Conservation (phyloP, 2,329 filamentous ascomycete species). For the Thermomyces lanuginosus region DNA sequence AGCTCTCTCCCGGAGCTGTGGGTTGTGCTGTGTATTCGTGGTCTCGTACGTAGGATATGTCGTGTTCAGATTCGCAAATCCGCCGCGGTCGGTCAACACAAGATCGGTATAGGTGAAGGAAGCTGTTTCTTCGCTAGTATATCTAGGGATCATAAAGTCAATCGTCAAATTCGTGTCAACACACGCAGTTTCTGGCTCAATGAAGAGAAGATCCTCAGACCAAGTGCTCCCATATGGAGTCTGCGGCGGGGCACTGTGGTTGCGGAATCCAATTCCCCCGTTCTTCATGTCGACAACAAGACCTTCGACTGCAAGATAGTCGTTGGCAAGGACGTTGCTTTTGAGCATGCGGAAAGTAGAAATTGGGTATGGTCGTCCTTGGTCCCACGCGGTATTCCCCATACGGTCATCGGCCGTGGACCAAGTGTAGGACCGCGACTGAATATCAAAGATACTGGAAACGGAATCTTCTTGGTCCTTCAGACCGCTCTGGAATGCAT, state of each 20-base stretch:
- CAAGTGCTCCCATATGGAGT: conserved; percentile 24
- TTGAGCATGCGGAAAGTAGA: conserved; percentile 16
- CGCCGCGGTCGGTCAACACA: conserved; percentile 27
- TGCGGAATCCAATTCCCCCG: conserved; percentile 32
- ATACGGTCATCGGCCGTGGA: conserved; percentile 5
- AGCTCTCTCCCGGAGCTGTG: conserved; percentile 16
- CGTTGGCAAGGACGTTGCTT: conserved; percentile 19
- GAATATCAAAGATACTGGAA: conserved; percentile 31
- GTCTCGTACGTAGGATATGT: conserved; percentile 18
- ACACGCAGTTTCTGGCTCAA: conserved; percentile 31
- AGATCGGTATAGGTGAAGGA: conserved; percentile 9
- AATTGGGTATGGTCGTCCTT: conserved; percentile 16
- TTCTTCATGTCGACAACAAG: conserved; percentile 27
- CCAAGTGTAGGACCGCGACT: conserved; percentile 16
- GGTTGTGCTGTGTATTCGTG: conserved; percentile 13
- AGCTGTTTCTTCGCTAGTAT: conserved; percentile 1
- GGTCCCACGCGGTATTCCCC: conserved; percentile 11
- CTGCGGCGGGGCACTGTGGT: conserved; percentile 26
- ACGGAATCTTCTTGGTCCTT: conserved; percentile 14
- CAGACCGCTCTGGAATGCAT: conserved; percentile 25
- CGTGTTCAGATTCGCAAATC: conserved; percentile 25
- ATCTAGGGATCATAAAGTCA: conserved; percentile 19
- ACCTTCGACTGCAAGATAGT: conserved; percentile 25
- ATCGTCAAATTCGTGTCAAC: conserved; percentile 27
- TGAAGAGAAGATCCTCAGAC: conserved; percentile 34